These are phyloP conservation scores for Nemania diffusa DNA, from an alignment of 2,329 filamentous ascomycete genomes.

Conservation along the genomic window DNA sequence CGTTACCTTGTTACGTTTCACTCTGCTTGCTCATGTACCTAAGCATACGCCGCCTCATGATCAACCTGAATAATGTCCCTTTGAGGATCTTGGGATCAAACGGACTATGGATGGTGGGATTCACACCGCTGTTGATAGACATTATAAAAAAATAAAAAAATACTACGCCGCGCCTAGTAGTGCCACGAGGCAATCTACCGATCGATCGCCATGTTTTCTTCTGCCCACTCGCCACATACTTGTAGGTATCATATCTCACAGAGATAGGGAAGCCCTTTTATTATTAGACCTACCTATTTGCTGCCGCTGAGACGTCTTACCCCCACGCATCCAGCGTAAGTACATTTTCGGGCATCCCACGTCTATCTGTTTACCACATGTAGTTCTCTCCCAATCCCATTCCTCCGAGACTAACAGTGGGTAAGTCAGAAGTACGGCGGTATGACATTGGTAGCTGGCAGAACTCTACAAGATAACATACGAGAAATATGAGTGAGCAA, in stretches of 20 bases:
- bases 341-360: slow-evolving; percentile 19
- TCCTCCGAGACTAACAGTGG: not conserved
- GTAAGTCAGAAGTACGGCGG: not conserved
- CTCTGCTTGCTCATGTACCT: not conserved
- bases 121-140: slow-evolving; percentile 7
- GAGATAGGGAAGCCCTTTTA: slow-evolving; percentile 11
- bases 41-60: not conserved
- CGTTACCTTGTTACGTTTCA: slow-evolving; percentile 18
- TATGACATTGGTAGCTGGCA: not conserved
- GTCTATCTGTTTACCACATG: not conserved
- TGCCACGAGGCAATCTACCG: slow-evolving; percentile 21
- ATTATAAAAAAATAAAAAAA: not conserved
- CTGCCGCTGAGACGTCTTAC: slow-evolving; percentile 17
- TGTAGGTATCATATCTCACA: not conserved
- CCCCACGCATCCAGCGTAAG: slow-evolving; percentile 20
- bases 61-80: not conserved
- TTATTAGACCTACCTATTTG: slow-evolving; percentile 22
- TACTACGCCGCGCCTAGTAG: slow-evolving; percentile 8
- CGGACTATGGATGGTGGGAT: slow-evolving; percentile 4
- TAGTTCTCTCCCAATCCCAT: slow-evolving; percentile 5
- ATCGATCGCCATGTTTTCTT: slow-evolving; percentile 21
- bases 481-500: slow-evolving; percentile 23
- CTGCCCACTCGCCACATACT: not conserved
- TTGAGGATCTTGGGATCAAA: not conserved
- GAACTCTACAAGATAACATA: slow-evolving; percentile 14